Base-by-base conservation (phyloP, 1,139 yeast genomes). In the Candida gigantensis region DNA sequence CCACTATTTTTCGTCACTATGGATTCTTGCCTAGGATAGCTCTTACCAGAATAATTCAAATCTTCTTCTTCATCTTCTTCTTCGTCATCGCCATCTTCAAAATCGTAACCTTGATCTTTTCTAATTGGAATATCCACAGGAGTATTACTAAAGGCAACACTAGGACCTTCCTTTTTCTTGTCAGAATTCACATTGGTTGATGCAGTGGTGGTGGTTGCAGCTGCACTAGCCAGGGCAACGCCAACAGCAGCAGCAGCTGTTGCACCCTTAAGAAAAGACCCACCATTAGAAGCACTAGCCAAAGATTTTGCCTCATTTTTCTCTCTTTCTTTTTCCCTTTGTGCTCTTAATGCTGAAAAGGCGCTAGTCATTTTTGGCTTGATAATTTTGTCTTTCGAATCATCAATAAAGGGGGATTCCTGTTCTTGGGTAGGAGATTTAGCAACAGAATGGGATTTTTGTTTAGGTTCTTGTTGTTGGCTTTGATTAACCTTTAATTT, bases 401-500 rank as follows among this genome's bases (percentile, higher is more conserved):
- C 20, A 9, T 32, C 39, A 8, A 36, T 28, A 28, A 36, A 36
- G 5, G 39, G 35, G 9, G 37, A 34, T 5, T 13, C 12, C 12
- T 31, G 24, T 9, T 36, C 35, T 11, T 11, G 12, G 3, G 9
- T n/a, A n/a, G 12, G 12, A 24, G 23, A 24, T 24, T 28, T 17
- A 8, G 24, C 20, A 20, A 13, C 19, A 21, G 23, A 8, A 7
- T 12, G 17, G 21, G 32, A 21, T 26, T 32, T n/a, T 19, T 18
- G 27, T 18, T 25, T 11, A n/a, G 16, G 26, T 20, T 20, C 18
- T 11, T 24, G 30, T 16, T 28, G 34, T 7, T 34, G 34, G 11
- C 25, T 20, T 28, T 32, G 45, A 17, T 33, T 34, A 26, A 32
- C 30, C 29, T 34, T 60, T 36, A 64, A 50, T 47, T 70, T 74